Base-by-base conservation (phyloP, 495 filamentous ascomycete genomes). In the Daldinia grandis region DNA sequence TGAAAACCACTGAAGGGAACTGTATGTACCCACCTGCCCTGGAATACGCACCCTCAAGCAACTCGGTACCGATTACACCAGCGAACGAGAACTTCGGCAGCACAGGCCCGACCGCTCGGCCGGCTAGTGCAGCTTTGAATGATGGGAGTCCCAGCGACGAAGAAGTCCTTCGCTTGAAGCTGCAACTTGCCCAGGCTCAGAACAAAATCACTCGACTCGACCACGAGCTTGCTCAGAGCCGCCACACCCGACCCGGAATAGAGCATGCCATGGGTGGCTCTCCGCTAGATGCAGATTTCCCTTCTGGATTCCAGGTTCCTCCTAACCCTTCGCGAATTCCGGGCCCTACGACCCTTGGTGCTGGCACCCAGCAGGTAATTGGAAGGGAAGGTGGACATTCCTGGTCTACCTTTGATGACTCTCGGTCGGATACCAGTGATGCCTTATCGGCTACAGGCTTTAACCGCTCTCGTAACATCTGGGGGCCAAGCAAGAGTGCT, bases 141-240 rank as follows among this genome's bases (percentile, higher is more conserved):
- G 81, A 78, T 31, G 65, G 61, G 31, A 64, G 74, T 53, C 27
- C 53, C 4, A 73, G 68, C 33, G 61, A 69, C 30, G 83, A 86
- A 12, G 85, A 86, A 56, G 57, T 87, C 37, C 68, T 84, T 57
- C 83, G 82, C 33, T 76, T 87, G 54, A 87, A 87, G 77, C 84
- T 96, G 59, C 91, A 98, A 78, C 85, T 99, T 14, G 87, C 91
- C 61, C 88, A 86, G 68, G 93, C 94, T 24, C 91, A 92, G 69
- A 88, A 86, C 72, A 91, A 89, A 68, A 94, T 99, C 77, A 90
- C 88, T 61, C 84, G 88, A 17, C 91, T 97, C 78, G 92, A 93
- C 66, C 88, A 94, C 63, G 93, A 98, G 78, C 86, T 98, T 60
- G 85, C 90, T 27, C 91, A 95, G 64, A 91, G 84, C 9, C 92